Evolutionary conservation across 352 stramenopile genomes (phyloP).

Genomic region (Phytophthora megakarya): DNA sequence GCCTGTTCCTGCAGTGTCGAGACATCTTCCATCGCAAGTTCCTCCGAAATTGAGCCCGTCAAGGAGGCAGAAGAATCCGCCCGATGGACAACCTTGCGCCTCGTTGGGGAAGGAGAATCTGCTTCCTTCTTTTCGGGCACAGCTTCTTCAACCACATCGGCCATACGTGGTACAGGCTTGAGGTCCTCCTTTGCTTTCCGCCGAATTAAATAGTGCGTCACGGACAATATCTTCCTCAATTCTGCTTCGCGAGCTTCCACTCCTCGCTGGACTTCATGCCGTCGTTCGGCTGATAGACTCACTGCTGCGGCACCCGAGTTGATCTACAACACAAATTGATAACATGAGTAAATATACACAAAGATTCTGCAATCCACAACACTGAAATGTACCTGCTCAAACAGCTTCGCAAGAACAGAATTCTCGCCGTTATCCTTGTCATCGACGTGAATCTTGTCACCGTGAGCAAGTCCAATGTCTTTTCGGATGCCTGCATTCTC

Average conservation of each 20-base stretch:
- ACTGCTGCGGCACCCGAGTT: constrained; percentile 82
- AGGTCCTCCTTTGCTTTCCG: constrained; percentile 59
- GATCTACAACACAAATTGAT: constrained; percentile 50
- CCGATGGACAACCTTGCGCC: constrained; percentile 36
- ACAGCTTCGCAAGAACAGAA: constrained; percentile 81
- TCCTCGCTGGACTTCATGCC: constrained; percentile 86
- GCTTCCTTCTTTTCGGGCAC: constrained; percentile 30
- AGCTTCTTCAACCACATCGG: constrained; percentile 38
- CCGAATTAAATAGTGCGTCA: constrained; percentile 83
- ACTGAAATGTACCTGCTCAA: constrained; percentile 62
- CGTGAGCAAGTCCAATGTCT: constrained; percentile 84
- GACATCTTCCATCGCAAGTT: constrained; percentile 63
- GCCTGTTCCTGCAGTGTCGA: constrained; percentile 79
- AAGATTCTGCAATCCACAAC: neutral
- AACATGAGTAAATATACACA: neutral
- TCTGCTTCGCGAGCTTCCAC: constrained; percentile 86
- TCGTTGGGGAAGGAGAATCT: constrained; percentile 24
- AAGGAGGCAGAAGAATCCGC: constrained; percentile 50
- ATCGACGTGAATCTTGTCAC: constrained; percentile 90
- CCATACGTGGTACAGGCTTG: constrained; percentile 33
- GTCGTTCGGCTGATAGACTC: constrained; percentile 82
- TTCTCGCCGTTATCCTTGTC: constrained; percentile 79
- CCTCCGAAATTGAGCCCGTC: constrained; percentile 51
- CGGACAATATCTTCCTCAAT: constrained; percentile 80
- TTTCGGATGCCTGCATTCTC: constrained; percentile 73